Percentiles rank a stretch among this genome's conserved stretches.
These are phyloP conservation scores for Termitomyces sp. DNA, from an alignment of 768 basidiomycete genomes.

Conservation along the genomic window DNA sequence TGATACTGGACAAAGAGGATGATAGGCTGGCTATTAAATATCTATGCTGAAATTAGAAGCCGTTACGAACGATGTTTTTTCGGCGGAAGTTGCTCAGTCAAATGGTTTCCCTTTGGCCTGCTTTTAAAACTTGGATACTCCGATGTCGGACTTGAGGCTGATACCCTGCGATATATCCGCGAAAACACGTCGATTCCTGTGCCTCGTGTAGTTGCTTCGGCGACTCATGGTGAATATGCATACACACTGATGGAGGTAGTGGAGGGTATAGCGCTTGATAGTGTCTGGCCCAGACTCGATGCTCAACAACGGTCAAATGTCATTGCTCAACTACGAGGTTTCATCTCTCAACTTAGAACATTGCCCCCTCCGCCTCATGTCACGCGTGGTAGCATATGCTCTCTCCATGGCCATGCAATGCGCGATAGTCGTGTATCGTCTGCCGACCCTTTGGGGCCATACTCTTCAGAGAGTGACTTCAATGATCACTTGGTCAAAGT, in stretches of 20 bases:
- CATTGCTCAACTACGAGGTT: conserved; percentile 2
- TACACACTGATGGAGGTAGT: conserved; percentile 6
- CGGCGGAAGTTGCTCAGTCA: not conserved
- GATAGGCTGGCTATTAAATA: conserved; percentile 5
- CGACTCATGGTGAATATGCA: not conserved
- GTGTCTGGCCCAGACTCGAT: conserved; percentile 2
- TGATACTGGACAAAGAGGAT: not conserved
- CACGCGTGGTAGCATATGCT: not conserved
- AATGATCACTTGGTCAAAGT: conserved; percentile 7
- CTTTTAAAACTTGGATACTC: conserved; percentile 3
- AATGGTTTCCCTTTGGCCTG: conserved; percentile 9
- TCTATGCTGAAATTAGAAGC: conserved; percentile 1
- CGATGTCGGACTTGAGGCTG: conserved; percentile 4
- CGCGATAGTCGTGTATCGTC: conserved; percentile 5
- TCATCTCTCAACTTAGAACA: conserved; percentile 2
- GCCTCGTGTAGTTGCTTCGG: conserved; percentile 2
- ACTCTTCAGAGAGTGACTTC: conserved; percentile 2
- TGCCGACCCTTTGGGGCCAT: not conserved
- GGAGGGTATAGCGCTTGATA: not conserved
- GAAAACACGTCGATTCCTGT: conserved; percentile 8
- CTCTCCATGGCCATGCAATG: conserved; percentile 4
- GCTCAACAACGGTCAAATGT: conserved; percentile 6
- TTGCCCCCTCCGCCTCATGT: conserved; percentile 2
- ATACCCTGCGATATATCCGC: conserved; percentile 7
- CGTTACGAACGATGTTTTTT: conserved; percentile 1